Conservation (phyloP, 192 early-diverging fungal species). For the Backusella circina region DNA sequence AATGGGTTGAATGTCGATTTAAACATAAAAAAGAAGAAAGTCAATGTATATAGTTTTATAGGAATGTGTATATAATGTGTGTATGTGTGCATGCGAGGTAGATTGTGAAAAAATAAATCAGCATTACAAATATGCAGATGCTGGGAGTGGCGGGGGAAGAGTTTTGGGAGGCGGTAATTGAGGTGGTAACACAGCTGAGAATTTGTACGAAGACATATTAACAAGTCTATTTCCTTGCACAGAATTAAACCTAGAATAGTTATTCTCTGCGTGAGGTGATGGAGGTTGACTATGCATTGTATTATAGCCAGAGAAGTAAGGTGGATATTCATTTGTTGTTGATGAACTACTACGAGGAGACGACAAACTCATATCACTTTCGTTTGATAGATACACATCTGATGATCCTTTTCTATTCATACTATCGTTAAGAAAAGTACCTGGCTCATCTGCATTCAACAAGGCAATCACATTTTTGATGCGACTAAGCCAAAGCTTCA, state of each 20-base stretch:
- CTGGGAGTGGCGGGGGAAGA: background rate
- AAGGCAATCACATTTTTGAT: slow-evolving; percentile 16
- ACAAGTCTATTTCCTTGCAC: background rate
- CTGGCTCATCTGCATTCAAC: background rate
- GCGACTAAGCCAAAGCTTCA: slow-evolving; percentile 17
- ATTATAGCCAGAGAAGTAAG: background rate
- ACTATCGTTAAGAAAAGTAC: background rate
- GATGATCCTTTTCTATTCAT: background rate
- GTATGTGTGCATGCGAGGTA: background rate
- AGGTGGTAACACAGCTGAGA: background rate
- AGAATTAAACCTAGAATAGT: background rate
- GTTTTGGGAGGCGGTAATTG: background rate
- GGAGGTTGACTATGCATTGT: background rate
- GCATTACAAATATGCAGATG: slow-evolving; percentile 3
- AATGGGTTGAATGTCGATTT: background rate
- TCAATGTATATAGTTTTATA: background rate
- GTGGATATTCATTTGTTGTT: background rate
- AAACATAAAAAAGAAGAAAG: background rate
- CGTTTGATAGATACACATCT: background rate
- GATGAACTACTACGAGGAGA: background rate
- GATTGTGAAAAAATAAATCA: background rate
- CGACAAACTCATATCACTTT: background rate
- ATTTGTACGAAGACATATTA: background rate
- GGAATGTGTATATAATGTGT: background rate
- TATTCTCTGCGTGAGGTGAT: background rate